Conservation (phyloP, 345 rosid genomes). For the Dimocarpus longan region DNA sequence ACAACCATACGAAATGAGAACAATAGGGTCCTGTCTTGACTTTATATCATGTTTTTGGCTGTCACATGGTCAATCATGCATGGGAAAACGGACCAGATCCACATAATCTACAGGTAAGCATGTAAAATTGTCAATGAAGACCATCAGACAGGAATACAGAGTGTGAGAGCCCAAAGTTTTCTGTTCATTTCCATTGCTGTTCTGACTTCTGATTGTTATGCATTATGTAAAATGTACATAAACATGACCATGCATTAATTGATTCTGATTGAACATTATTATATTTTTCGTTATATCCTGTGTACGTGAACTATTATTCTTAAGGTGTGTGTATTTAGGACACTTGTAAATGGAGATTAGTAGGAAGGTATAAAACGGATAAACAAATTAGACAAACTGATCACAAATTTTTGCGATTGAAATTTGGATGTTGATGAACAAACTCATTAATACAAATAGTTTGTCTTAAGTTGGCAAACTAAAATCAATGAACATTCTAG, state of each 20-base stretch:
- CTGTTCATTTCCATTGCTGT: not conserved
- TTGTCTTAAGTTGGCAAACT: constrained; percentile 9
- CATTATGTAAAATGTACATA: too few relatives aligned
- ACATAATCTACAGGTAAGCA: not conserved
- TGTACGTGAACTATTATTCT: too few relatives aligned
- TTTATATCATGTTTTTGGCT: not conserved
- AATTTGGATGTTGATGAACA: too few relatives aligned
- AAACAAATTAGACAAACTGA: not conserved
- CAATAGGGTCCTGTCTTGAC: constrained; percentile 7
- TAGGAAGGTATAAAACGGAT: too few relatives aligned
- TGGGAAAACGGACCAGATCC: constrained; percentile 9
- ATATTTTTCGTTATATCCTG: too few relatives aligned
- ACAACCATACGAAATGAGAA: constrained; percentile 8
- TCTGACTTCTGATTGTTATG: too few relatives aligned
- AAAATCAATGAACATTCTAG: not conserved
- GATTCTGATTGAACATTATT: too few relatives aligned
- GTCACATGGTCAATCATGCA: constrained; percentile 13
- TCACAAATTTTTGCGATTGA: not conserved
- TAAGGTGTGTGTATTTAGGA: too few relatives aligned
- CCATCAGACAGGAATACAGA: not conserved
- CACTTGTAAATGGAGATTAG: too few relatives aligned
- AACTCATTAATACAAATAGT: constrained; percentile 8
- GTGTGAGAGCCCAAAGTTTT: not conserved
- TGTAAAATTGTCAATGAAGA: not conserved
- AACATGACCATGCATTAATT: too few relatives aligned